Conservation (phyloP, 1,139 yeast species). For the Geotrichum siamense region DNA sequence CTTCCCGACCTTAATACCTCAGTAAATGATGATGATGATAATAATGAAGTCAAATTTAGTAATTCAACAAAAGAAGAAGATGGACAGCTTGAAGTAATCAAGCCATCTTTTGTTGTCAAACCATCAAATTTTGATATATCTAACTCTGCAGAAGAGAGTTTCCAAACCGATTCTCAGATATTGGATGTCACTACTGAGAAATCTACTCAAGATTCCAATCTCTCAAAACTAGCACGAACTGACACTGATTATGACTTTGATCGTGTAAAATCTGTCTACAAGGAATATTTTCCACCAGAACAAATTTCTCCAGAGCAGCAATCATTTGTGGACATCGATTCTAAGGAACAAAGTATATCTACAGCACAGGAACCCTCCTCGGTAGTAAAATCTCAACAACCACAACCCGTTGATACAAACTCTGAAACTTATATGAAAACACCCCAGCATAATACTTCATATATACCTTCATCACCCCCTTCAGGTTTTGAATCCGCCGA, state of each 20-base stretch:
- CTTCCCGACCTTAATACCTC: neutral
- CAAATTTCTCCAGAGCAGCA: neutral
- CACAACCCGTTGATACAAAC: neutral
- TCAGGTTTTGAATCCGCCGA: neutral
- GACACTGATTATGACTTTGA: conserved; percentile 22
- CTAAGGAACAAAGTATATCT: neutral
- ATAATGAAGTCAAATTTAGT: neutral
- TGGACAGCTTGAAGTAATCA: neutral
- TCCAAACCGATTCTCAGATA: neutral
- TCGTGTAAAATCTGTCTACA: conserved; percentile 30
- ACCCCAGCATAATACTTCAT: neutral
- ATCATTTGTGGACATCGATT: too few relatives aligned
- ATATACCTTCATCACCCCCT: neutral
- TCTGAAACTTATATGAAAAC: neutral
- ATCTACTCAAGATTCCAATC: neutral
- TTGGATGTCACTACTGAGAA: neutral
- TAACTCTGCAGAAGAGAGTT: neutral
- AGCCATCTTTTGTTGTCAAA: neutral
- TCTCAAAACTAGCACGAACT: neutral
- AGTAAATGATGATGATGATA: neutral
- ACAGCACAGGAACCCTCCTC: neutral
- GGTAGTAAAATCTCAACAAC: neutral
- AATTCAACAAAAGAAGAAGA: neutral
- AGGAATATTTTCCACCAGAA: conserved; percentile 27
- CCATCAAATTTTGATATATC: neutral